Evolutionary conservation across 2,329 filamentous ascomycete species (phyloP).

Genomic region (Septoria petroselini): DNA sequence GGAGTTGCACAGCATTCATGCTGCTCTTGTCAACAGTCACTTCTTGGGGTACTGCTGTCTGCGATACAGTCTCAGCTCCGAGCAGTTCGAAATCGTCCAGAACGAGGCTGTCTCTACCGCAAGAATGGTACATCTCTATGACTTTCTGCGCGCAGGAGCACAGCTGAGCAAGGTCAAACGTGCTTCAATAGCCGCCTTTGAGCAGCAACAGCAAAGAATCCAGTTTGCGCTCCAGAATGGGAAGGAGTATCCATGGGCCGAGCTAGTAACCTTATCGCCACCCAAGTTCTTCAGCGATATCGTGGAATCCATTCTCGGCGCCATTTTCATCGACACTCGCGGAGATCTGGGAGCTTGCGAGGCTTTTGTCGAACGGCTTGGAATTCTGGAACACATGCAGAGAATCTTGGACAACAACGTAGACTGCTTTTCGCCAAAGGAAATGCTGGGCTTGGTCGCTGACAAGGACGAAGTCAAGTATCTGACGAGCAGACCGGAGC

Average conservation of each 20-base stretch:
- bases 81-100: slow-evolving; percentile 30
- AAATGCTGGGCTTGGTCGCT: slow-evolving; percentile 62
- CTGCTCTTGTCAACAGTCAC: slow-evolving; percentile 73
- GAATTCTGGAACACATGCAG: slow-evolving; percentile 62
- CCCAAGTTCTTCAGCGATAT: slow-evolving; percentile 82
- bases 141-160: slow-evolving; percentile 33
- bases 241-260: slow-evolving; percentile 69
- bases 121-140: slow-evolving; percentile 27
- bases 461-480: slow-evolving; percentile 56
- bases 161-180: slow-evolving; percentile 51
- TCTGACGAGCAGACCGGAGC: slow-evolving; percentile 18
- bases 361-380: slow-evolving; percentile 59
- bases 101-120: slow-evolving; percentile 5
- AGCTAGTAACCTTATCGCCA: slow-evolving; percentile 62
- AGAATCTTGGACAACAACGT: slow-evolving; percentile 58
- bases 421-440: slow-evolving; percentile 61
- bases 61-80: slow-evolving; percentile 47
- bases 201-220: slow-evolving; percentile 51
- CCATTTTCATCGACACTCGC: slow-evolving; percentile 74
- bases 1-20: slow-evolving; percentile 73
- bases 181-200: slow-evolving; percentile 48
- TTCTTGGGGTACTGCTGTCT: slow-evolving; percentile 76
- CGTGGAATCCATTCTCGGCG: slow-evolving; percentile 75
- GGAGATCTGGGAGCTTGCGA: slow-evolving; percentile 61
- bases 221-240: slow-evolving; percentile 50